A percentile compares a stretch with the other conserved stretches of the same genome.
Evolutionary conservation across 164 flowering plant species (phyloP).

Genomic region (Houttuynia cordata): DNA sequence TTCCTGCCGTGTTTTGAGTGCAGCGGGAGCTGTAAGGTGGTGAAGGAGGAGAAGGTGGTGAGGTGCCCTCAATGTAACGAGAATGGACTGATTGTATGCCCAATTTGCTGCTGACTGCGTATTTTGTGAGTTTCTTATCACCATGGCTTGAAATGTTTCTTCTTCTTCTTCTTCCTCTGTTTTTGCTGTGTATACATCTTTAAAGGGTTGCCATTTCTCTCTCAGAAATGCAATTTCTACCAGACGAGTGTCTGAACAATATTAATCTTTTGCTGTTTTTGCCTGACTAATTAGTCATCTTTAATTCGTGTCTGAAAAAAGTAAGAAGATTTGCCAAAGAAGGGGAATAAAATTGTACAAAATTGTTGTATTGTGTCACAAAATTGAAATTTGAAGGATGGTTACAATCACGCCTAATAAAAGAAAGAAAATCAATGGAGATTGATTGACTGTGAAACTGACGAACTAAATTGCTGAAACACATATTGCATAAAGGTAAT

Average conservation of each 20-base stretch:
- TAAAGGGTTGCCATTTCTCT: neutral
- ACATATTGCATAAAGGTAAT: too few relatives aligned
- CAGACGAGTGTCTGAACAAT: neutral
- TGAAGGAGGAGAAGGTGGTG: conserved; percentile 25
- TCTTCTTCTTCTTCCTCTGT: neutral
- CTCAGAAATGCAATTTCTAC: neutral
- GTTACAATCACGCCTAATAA: too few relatives aligned
- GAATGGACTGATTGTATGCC: conserved; percentile 84
- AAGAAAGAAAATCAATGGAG: too few relatives aligned
- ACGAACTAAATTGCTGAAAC: too few relatives aligned
- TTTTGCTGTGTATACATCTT: neutral
- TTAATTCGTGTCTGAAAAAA: too few relatives aligned
- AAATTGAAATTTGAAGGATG: too few relatives aligned
- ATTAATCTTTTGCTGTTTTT: neutral
- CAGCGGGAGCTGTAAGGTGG: conserved; percentile 71
- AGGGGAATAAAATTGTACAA: too few relatives aligned
- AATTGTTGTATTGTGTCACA: too few relatives aligned
- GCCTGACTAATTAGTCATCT: too few relatives aligned
- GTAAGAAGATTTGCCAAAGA: too few relatives aligned
- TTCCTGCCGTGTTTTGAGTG: conserved; percentile 80
- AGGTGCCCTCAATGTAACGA: conserved; percentile 88
- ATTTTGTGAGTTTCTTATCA: too few relatives aligned
- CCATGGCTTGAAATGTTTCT: neutral
- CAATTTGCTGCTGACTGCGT: conserved; percentile 51
- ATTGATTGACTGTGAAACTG: too few relatives aligned